These are phyloP conservation scores for Phytophthora meadii DNA, from an alignment of 352 stramenopile species.

Conservation along the genomic window DNA sequence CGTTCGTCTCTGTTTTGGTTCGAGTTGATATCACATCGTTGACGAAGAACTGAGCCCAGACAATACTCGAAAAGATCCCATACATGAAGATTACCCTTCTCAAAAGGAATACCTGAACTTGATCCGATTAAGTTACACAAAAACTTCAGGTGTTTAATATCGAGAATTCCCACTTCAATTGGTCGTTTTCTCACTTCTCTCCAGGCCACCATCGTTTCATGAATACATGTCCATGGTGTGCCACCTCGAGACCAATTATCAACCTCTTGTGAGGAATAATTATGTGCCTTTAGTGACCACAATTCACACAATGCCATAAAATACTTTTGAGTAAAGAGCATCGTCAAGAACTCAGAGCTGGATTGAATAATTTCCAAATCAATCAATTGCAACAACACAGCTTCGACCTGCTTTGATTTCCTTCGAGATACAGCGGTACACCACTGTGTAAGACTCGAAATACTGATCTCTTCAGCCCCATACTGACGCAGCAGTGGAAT, in stretches of 20 bases:
- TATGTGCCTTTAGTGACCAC: conserved; percentile 3
- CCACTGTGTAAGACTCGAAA: conserved; percentile 19
- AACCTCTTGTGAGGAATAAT: neutral
- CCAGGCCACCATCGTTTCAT: conserved; percentile 15
- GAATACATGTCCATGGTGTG: conserved; percentile 28
- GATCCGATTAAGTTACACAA: conserved; percentile 9
- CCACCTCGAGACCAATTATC: neutral
- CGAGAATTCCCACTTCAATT: conserved; percentile 1
- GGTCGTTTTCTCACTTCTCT: conserved; percentile 6
- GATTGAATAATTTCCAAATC: conserved; percentile 13
- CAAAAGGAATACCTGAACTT: neutral
- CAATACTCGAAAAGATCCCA: conserved; percentile 30
- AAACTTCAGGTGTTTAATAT: conserved; percentile 40
- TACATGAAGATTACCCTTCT: neutral
- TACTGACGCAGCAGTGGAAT: conserved; percentile 35
- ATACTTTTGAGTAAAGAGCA: conserved; percentile 28
- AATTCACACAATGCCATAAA: conserved; percentile 14
- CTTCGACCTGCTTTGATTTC: conserved; percentile 10
- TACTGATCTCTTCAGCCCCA: conserved; percentile 26
- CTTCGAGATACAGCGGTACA: conserved; percentile 4
- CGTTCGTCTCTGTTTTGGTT: neutral
- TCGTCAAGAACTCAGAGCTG: conserved; percentile 5
- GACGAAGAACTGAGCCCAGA: conserved; percentile 11
- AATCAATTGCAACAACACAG: conserved; percentile 18
- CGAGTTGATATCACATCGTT: neutral